Evolutionary conservation across 106 monocot genomes (phyloP), one percentile per base, ranked within the genome.

Genomic region (Dactylorhiza incarnata): DNA sequence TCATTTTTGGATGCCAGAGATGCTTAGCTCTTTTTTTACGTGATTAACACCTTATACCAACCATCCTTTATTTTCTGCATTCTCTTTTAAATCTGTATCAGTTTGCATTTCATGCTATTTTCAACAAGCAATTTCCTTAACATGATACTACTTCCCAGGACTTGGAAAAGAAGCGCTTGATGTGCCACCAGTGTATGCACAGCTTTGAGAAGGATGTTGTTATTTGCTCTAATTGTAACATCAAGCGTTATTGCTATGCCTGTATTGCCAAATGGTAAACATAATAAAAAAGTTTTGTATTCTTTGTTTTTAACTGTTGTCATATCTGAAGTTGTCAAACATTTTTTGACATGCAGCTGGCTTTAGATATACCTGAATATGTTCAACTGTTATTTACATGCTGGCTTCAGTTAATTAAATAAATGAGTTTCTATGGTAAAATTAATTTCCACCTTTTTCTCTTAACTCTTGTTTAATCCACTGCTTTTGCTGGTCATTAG

Each of bases 181-280:
- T n/a, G 29, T 65, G 65, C 65, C 65, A 65, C 65, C 65, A 65
- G 29, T 65, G 65, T 11, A 29, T 65, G 65, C 65, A 65, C 13
- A 29, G 65, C 29, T 65, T 29, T 65, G 65, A 65, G 14, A 65
- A 65, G 12, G 65, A 65, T 65, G 25, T 65, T 65, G 65, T 65
- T 26, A 13, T 65, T 65, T 65, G 65, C 26, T 65, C 65, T 0
- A 65, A 65, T 65, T 65, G 65, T 65, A 65, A 65, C 12, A 65
- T 14, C 29, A 65, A 65, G 65, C 65, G 65, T 26, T 65, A 65
- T 65, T 65, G 65, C 65, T 20, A 12, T 29, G 5, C 65, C 1
- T 65, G 65, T 12, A 13, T 65, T n/a, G 65, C 65, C 65, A 65
- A 65, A 65, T 65, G 65, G 65, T 65, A 65, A 26, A 65, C 29